phyloP scores from a whole-genome alignment of 768 basidiomycete species.

The Neoboletus brunneissimus region DNA sequence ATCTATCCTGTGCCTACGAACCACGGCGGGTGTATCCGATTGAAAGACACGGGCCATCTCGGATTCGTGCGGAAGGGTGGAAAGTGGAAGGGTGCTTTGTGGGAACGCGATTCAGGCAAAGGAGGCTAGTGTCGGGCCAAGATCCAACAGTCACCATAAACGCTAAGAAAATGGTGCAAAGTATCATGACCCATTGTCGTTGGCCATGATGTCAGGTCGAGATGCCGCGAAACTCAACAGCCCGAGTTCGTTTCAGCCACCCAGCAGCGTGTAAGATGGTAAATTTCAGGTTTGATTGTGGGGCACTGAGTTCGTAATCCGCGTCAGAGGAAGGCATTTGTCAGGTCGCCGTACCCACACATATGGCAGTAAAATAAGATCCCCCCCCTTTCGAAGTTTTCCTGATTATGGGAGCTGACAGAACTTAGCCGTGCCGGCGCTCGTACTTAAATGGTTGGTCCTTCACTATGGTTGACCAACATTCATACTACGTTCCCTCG shows the following conservation, averaged over 20 bases:
- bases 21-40: not conserved
- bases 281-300: not conserved
- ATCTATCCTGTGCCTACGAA: not conserved
- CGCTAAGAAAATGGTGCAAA: not conserved
- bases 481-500: not conserved
- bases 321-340: not conserved
- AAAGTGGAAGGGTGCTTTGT: not conserved
- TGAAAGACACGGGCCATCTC: not conserved
- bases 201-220: not conserved
- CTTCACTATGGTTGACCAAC: not conserved
- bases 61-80: not conserved
- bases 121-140: not conserved
- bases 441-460: constrained; percentile 12
- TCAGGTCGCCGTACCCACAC: constrained; percentile 13
- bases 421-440: constrained; percentile 14
- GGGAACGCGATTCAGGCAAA: not conserved
- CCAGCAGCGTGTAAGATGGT: not conserved
- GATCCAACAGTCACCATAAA: not conserved
- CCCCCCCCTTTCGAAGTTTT: constrained; percentile 8
- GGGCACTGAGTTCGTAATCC: constrained; percentile 14
- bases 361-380: constrained; percentile 6
- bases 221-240: not conserved
- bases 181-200: not conserved
- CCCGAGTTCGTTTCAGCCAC: not conserved
- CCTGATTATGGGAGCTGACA: constrained; percentile 19